A percentile compares a stretch with the other conserved stretches of the same genome.
These are phyloP conservation scores for Lunularia cruciata DNA, from an alignment of 225 moss, liverwort and hornwort species.

Conservation along the genomic window DNA sequence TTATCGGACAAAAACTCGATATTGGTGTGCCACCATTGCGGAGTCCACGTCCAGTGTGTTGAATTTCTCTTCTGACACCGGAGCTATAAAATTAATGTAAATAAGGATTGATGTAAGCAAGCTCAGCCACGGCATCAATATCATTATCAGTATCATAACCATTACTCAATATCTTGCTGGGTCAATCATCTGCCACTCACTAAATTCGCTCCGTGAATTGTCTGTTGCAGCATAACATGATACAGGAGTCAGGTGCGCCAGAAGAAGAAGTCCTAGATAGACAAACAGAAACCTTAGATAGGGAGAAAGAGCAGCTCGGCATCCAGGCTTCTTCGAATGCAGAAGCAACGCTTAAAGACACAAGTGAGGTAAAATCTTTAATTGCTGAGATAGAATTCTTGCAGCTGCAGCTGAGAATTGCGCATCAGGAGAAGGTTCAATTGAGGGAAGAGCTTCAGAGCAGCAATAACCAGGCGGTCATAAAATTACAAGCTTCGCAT, in stretches of 20 bases:
- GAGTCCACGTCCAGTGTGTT: too few relatives aligned
- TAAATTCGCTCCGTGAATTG: neutral
- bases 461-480: constrained; percentile 34
- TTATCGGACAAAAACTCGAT: too few relatives aligned
- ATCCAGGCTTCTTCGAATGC: constrained; percentile 18
- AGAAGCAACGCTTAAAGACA: constrained; percentile 25
- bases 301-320: constrained; percentile 14
- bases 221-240: neutral
- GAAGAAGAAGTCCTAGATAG: neutral
- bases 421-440: constrained; percentile 44
- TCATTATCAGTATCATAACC: neutral
- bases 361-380: constrained; percentile 28
- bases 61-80: neutral
- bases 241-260: constrained; percentile 4
- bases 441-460: constrained; percentile 45
- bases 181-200: neutral
- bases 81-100: neutral
- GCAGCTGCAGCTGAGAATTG: constrained; percentile 23
- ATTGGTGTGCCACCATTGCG: too few relatives aligned
- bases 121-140: neutral
- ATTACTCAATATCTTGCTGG: neutral
- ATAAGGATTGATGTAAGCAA: neutral
- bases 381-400: constrained; percentile 26
- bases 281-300: neutral
- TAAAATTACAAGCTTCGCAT: constrained; percentile 40